Conservation (phyloP, 352 stramenopile genomes). For the Phytophthora hibernalis region DNA sequence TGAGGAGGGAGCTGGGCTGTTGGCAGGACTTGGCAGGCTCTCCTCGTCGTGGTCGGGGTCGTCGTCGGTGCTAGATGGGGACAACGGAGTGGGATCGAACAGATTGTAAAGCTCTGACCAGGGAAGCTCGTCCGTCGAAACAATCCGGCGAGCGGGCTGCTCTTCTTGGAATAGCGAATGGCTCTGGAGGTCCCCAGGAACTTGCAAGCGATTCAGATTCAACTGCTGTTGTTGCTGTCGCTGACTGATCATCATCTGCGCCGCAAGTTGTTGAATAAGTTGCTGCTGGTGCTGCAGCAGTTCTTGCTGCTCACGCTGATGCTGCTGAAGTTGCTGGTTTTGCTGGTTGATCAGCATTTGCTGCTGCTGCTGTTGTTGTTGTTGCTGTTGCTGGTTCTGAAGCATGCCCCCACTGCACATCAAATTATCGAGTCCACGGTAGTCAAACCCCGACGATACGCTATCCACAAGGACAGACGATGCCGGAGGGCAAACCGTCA, state of each 20-base stretch:
- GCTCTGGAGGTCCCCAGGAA: conserved; percentile 54
- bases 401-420: conserved; percentile 36
- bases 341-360: conserved; percentile 36
- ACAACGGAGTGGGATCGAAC: conserved; percentile 63
- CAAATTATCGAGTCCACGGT: conserved; percentile 45
- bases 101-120: conserved; percentile 88
- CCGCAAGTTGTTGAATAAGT: conserved; percentile 45
- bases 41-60: conserved; percentile 70
- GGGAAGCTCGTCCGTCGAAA: conserved; percentile 76
- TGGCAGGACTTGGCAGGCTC: conserved; percentile 43
- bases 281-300: conserved; percentile 35
- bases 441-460: conserved; percentile 47
- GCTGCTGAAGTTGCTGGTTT: conserved; percentile 48
- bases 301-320: conserved; percentile 44
- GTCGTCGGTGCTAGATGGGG: conserved; percentile 52
- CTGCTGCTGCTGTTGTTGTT: conserved; percentile 40
- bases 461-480: conserved; percentile 45
- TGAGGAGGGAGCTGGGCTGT: conserved; percentile 31
- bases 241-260: conserved; percentile 48
- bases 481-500: conserved; percentile 34
- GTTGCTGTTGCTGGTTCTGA: conserved; percentile 20
- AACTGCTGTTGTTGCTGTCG: conserved; percentile 38
- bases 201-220: conserved; percentile 26
- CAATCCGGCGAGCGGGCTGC: conserved; percentile 58
- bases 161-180: conserved; percentile 77